phyloP scores from a whole-genome alignment of 1,284 basidiomycete genomes.

The Serendipita sp. region DNA sequence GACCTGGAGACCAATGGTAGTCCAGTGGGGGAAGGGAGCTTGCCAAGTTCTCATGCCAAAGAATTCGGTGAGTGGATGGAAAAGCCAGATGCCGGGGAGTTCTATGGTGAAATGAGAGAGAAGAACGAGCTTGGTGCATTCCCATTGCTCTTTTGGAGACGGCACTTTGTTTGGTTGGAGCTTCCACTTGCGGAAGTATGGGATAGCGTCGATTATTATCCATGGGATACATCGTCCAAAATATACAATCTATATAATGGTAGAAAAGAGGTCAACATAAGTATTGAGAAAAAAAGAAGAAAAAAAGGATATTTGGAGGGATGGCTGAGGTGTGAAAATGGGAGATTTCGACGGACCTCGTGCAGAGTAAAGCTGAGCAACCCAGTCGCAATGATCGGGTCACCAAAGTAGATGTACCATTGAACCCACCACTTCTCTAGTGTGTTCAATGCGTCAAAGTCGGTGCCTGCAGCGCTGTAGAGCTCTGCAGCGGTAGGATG shows the following conservation, averaged over 20 bases:
- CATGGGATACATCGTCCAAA: slow-evolving; percentile 92
- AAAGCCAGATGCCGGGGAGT: slow-evolving; percentile 85
- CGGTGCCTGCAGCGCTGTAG: slow-evolving; percentile 40
- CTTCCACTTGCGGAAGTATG: slow-evolving; percentile 92
- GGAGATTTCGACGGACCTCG: slow-evolving; percentile 46
- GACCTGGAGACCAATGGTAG: slow-evolving; percentile 65
- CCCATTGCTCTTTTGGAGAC: slow-evolving; percentile 77
- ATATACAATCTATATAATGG: slow-evolving; percentile 65
- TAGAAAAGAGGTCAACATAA: not conserved
- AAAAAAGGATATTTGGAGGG: not conserved
- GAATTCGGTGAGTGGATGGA: slow-evolving; percentile 86
- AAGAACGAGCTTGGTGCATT: slow-evolving; percentile 89
- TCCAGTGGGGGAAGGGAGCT: slow-evolving; percentile 74
- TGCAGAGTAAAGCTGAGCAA: slow-evolving; percentile 88
- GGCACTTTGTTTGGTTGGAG: slow-evolving; percentile 80
- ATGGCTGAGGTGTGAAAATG: slow-evolving; percentile 3
- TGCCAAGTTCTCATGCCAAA: slow-evolving; percentile 88
- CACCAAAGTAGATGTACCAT: slow-evolving; percentile 79
- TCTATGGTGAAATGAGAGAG: slow-evolving; percentile 96
- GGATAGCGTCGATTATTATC: slow-evolving; percentile 90
- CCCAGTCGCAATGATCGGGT: slow-evolving; percentile 89
- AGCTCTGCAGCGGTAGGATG: slow-evolving; percentile 13
- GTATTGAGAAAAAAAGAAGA: no score
- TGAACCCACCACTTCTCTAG: slow-evolving; percentile 66
- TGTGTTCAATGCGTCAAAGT: slow-evolving; percentile 57